Evolutionary conservation across 345 rosid species (phyloP).

Genomic region (Eucalyptus tenuipes): DNA sequence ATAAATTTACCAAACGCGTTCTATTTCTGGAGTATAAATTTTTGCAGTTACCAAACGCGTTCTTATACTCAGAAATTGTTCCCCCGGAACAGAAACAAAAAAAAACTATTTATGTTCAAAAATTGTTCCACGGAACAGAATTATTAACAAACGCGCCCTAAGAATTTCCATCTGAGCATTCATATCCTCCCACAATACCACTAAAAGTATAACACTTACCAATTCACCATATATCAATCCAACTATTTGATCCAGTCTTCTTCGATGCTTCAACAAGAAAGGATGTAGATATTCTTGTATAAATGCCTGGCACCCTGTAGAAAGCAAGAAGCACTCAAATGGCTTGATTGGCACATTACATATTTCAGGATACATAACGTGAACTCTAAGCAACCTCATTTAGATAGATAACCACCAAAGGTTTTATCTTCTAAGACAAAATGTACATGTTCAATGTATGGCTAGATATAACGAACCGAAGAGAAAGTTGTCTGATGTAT

Average conservation of each 20-base stretch:
- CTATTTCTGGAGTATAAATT: no score
- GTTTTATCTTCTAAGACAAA: neutral
- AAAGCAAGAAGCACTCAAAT: neutral
- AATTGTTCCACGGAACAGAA: no score
- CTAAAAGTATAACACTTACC: conserved; percentile 7
- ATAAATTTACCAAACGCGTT: no score
- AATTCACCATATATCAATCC: conserved; percentile 13
- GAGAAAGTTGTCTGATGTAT: neutral
- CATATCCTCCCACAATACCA: neutral
- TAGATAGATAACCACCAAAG: neutral
- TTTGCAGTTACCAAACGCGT: no score
- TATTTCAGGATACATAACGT: neutral
- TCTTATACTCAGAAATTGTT: no score
- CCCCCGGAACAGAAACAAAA: no score
- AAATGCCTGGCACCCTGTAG: conserved; percentile 39
- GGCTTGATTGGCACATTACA: neutral
- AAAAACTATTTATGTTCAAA: no score
- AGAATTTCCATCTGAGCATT: neutral
- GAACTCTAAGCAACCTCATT: neutral
- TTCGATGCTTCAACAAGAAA: conserved; percentile 33
- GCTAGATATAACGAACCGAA: neutral
- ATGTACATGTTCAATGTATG: neutral
- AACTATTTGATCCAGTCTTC: conserved; percentile 26
- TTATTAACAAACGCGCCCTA: no score
- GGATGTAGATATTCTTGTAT: conserved; percentile 31